Evolutionary conservation across 257 asterid species (phyloP), one percentile per base, ranked within the genome.

Genomic region (Primulina eburnea): DNA sequence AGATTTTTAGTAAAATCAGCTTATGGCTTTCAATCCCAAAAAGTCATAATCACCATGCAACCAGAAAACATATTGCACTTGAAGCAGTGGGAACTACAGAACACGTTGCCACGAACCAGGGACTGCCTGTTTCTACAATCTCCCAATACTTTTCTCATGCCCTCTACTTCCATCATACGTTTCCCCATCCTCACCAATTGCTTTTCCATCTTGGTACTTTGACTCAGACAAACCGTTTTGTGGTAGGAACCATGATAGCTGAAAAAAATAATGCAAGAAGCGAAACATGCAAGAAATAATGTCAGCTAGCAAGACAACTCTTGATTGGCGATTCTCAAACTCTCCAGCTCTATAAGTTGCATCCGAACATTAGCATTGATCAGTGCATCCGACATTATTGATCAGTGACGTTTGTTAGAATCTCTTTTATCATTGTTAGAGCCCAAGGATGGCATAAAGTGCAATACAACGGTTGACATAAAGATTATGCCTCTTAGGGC

Each of bases 391-490:
- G n/a, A n/a, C n/a, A n/a, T n/a, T n/a, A n/a, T n/a, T n/a, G n/a
- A n/a, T n/a, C n/a, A n/a, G n/a, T n/a, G n/a, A 66, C 33, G 17
- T 81, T 81, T 40, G 57, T 59, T 21, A 73, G 33, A 28, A 82
- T 69, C 43, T 68, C 82, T 33, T 24, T 61, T 65, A 34, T 75
- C 68, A 20, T 61, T 68, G 0, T 2, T 28, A 28, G 3, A 28
- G 4, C 30, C 30, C 30, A 28, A 28, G 4, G 30, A 28, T 28
- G 0, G 30, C 30, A 28, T 28, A 28, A 28, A 28, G 60, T 81
- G 75, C 1, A 68, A 72, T 70, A 81, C 72, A 3, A 76, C 72
- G 8, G 67, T 75, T 0, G 78, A 64, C 82, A 81, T 63, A 47
- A 81, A 72, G 11, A 73, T 60, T 7, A 74, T 40, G 72, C 80